Evolutionary conservation across 73 alveolate species (phyloP).

Genomic region (Breviolum minutum): DNA sequence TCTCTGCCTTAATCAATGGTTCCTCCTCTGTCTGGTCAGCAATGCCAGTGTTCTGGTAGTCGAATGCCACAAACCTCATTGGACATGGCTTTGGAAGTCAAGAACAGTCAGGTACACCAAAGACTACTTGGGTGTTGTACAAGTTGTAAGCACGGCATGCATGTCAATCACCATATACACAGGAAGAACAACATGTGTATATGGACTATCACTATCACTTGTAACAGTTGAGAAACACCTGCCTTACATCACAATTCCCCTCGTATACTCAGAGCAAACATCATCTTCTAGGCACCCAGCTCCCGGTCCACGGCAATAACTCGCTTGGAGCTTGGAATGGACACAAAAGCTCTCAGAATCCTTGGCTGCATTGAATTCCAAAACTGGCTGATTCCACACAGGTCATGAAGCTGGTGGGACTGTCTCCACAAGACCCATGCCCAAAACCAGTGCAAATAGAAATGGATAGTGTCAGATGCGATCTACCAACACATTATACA

Average conservation of each 20-base stretch:
- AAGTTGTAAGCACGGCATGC: no score
- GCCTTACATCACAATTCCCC: no score
- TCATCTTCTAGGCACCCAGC: not conserved
- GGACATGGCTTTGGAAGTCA: not conserved
- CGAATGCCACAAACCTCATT: constrained; percentile 58
- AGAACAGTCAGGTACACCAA: no score
- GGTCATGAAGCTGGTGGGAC: not conserved
- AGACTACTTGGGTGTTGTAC: not conserved
- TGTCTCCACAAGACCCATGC: not conserved
- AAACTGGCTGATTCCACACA: not conserved
- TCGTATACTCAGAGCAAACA: not conserved
- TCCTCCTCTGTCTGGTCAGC: constrained; percentile 87
- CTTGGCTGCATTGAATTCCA: not conserved
- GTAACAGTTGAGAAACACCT: no score
- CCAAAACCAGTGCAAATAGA: not conserved
- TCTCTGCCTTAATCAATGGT: constrained; percentile 62
- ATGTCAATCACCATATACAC: no score
- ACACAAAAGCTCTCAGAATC: constrained; percentile 68
- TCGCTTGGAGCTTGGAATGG: constrained; percentile 71
- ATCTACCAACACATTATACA: no score
- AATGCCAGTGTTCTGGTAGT: constrained; percentile 90
- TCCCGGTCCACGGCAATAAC: constrained; percentile 77
- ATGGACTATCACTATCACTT: no score
- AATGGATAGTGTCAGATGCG: no score
- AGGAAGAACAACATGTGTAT: no score